phyloP scores from a whole-genome alignment of 768 basidiomycete genomes.

The Fistulinella prunicolor region DNA sequence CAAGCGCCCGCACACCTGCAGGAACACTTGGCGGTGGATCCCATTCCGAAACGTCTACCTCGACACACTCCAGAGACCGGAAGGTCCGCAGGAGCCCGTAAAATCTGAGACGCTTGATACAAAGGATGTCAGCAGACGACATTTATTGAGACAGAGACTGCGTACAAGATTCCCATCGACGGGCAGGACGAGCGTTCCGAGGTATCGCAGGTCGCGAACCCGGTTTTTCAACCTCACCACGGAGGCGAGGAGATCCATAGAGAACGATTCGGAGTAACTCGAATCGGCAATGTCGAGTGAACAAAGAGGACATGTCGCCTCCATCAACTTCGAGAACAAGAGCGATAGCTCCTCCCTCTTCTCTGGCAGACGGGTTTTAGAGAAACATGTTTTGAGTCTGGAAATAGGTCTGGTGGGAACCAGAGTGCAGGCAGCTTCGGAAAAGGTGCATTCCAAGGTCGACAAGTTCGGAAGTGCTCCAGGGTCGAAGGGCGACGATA shows the following conservation, averaged over 20 bases:
- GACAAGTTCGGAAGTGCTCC: slow-evolving; percentile 48
- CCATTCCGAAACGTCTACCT: slow-evolving; percentile 67
- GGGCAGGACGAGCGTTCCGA: slow-evolving; percentile 65
- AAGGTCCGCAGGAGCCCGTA: slow-evolving; percentile 59
- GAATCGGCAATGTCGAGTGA: slow-evolving; percentile 65
- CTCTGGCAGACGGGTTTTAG: slow-evolving; percentile 43
- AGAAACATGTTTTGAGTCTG: slow-evolving; percentile 68
- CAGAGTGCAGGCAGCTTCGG: slow-evolving; percentile 56
- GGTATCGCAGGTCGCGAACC: slow-evolving; percentile 46
- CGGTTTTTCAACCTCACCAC: slow-evolving; percentile 37
- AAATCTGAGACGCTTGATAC: slow-evolving; percentile 54
- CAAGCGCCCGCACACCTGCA: slow-evolving; percentile 55
- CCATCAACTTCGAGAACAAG: slow-evolving; percentile 46
- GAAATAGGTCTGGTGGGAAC: slow-evolving; percentile 58
- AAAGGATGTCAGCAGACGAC: slow-evolving; percentile 1
- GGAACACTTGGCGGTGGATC: slow-evolving; percentile 51
- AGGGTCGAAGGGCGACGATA: slow-evolving; percentile 20
- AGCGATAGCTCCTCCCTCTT: slow-evolving; percentile 52
- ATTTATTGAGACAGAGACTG: slow-evolving; percentile 16
- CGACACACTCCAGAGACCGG: slow-evolving; percentile 49
- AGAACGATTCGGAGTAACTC: slow-evolving; percentile 51
- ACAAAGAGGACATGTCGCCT: slow-evolving; percentile 42
- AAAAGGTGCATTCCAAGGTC: slow-evolving; percentile 63
- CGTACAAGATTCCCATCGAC: slow-evolving; percentile 37
- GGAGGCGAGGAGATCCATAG: slow-evolving; percentile 48